Evolutionary conservation across 305 asterid genomes (phyloP).

Genomic region (Rubia occidens): DNA sequence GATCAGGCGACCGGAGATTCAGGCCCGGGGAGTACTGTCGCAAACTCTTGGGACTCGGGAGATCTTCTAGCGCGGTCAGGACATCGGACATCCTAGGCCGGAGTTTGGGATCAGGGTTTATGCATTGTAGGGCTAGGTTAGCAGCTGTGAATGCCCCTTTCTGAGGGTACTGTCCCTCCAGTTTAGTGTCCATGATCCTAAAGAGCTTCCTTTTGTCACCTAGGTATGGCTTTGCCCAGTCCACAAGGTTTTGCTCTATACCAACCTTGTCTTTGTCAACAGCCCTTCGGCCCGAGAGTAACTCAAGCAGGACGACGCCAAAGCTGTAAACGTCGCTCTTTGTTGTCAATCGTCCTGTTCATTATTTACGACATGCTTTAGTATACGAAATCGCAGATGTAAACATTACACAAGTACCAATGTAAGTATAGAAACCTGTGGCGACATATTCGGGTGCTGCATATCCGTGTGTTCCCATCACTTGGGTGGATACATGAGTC

Average conservation of each 20-base stretch:
- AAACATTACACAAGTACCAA: neutral
- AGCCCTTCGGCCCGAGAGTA: slow-evolving; percentile 81
- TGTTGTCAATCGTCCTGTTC: slow-evolving; percentile 67
- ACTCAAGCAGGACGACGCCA: slow-evolving; percentile 83
- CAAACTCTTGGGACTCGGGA: slow-evolving; percentile 42
- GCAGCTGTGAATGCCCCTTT: slow-evolving; percentile 78
- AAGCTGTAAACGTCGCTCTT: slow-evolving; percentile 94
- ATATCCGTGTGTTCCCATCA: slow-evolving; percentile 88
- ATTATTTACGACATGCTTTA: neutral
- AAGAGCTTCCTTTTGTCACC: slow-evolving; percentile 73
- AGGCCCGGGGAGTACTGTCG: slow-evolving; percentile 24
- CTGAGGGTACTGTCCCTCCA: slow-evolving; percentile 92
- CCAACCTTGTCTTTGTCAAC: slow-evolving; percentile 69
- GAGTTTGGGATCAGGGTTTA: slow-evolving; percentile 56
- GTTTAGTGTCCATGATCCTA: slow-evolving; percentile 80
- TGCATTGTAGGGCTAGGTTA: slow-evolving; percentile 58
- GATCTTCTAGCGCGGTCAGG: slow-evolving; percentile 55
- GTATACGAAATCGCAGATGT: neutral
- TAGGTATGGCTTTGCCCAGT: slow-evolving; percentile 86
- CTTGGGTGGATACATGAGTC: slow-evolving; percentile 87
- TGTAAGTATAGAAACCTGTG: slow-evolving; percentile 41
- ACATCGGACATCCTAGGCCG: slow-evolving; percentile 85
- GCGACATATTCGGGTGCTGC: slow-evolving; percentile 97
- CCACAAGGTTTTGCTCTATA: slow-evolving; percentile 75
- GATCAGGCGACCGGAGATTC: slow-evolving; percentile 23